Evolutionary conservation across 768 basidiomycete genomes (phyloP), one percentile per base, ranked within the genome.

Genomic region (Lentinus tigrinus): DNA sequence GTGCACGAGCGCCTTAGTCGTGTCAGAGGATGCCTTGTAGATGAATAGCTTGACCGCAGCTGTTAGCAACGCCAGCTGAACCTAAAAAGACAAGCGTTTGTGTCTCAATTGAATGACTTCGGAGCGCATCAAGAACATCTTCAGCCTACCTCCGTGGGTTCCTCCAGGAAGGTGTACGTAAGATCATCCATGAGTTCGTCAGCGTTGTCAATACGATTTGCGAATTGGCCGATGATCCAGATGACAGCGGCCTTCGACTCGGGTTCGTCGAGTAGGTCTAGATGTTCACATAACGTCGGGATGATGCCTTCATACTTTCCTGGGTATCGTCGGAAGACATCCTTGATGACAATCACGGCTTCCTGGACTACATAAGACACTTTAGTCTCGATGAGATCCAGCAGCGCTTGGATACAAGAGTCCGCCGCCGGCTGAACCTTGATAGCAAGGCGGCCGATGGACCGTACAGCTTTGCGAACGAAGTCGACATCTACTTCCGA

Each of bases 401-500:
- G 83, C 42, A 99, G 77, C 0, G 89, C 87, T 63, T 90, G 79
- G 65, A 98, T 98, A 75, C 96, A 98, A 47, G 78, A 82, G 72
- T 98, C 93, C 28, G 96, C 87, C 11, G 94, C 91, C 13, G 82
- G 77, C 65, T 93, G 84, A 54, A 99, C 93, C 74, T 98, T 98
- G 82, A 98, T 98, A 16, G 97, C 95, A n/a, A 98, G 76, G 21
- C 96, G 88, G 8, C 97, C 97, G 61, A 99, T 96, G 3, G 96
- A 97, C 28, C 97, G 86, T 26, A 99, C 97, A 9, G 96, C 91
- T 74, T 98, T 98, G 44, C 97, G 87, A 31, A 98, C 95, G 69
- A 98, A 98, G 74, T 99, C 97, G 62, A 99, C 81, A 68, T 99
- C 97, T 16, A 98, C 95, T 72, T 99, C 97, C 0, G 95, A 93